Conservation (phyloP, 306 rosid genomes). For the Ormosia emarginata region DNA sequence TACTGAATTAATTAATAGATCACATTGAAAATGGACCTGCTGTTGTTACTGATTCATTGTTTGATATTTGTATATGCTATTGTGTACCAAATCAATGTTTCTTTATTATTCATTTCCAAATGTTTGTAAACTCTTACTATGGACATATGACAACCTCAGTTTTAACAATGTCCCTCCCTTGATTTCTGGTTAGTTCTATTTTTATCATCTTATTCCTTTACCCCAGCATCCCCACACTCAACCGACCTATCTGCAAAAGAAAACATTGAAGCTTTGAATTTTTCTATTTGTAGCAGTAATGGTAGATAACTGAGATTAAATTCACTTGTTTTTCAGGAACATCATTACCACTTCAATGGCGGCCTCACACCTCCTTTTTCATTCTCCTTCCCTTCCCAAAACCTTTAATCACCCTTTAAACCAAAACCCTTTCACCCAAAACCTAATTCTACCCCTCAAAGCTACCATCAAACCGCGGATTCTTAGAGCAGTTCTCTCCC, state of each 20-base stretch:
- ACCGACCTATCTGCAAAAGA: neutral
- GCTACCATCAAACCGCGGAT: constrained; percentile 21
- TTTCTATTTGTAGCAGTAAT: neutral
- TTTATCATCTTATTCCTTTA: neutral
- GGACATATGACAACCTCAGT: neutral
- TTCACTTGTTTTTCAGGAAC: constrained; percentile 8
- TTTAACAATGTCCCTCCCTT: neutral
- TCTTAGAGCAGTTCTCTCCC: constrained; percentile 54
- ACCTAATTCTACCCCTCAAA: constrained; percentile 25
- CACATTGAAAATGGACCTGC: too few relatives aligned
- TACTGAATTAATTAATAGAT: neutral
- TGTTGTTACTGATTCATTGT: neutral
- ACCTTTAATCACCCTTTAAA: constrained; percentile 25
- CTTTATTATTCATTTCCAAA: neutral
- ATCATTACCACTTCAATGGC: constrained; percentile 39
- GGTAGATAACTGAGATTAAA: neutral
- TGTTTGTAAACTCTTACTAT: neutral
- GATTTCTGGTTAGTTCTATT: neutral
- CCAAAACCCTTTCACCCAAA: constrained; percentile 37
- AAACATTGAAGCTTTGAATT: neutral
- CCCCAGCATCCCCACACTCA: neutral
- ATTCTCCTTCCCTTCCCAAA: constrained; percentile 35
- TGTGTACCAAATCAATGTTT: neutral
- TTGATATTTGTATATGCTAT: neutral
- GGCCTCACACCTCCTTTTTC: constrained; percentile 37